These are phyloP conservation scores for Bacidia rubella DNA, from an alignment of 495 filamentous ascomycete species.

Conservation along the genomic window DNA sequence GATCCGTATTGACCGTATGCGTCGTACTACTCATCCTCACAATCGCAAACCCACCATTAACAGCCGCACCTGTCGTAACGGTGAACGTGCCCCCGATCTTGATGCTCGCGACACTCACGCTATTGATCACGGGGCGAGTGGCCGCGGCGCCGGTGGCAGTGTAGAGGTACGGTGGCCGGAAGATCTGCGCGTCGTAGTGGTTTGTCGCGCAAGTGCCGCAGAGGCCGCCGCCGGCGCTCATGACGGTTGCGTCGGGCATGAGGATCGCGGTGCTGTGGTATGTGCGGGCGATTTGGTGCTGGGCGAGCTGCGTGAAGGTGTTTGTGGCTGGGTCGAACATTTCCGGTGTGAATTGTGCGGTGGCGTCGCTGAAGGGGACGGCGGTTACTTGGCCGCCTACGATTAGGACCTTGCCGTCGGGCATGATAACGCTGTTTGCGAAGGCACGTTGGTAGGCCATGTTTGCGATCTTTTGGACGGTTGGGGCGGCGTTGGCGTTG, in stretches of 20 bases:
- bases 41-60: slow-evolving; percentile 23
- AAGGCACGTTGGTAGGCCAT: slow-evolving; percentile 38
- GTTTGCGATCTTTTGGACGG: slow-evolving; percentile 21
- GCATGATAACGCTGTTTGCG: slow-evolving; percentile 42
- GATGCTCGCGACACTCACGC: slow-evolving; percentile 13
- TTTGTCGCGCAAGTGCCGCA: slow-evolving; percentile 39
- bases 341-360: slow-evolving; percentile 32
- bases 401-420: slow-evolving; percentile 44
- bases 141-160: slow-evolving; percentile 27
- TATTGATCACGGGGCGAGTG: slow-evolving; percentile 27
- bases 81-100: slow-evolving; percentile 23
- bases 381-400: slow-evolving; percentile 37
- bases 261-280: slow-evolving; percentile 46
- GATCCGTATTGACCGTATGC: slow-evolving; percentile 47
- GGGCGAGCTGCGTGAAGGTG: slow-evolving; percentile 27
- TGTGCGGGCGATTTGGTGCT: slow-evolving; percentile 30
- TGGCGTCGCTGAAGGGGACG: slow-evolving; percentile 37
- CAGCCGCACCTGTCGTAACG: slow-evolving; percentile 20
- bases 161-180: slow-evolving; percentile 42
- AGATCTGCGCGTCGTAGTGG: slow-evolving; percentile 46
- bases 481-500: slow-evolving; percentile 16
- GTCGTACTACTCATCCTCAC: slow-evolving; percentile 36
- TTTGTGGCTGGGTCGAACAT: slow-evolving; percentile 35
- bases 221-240: slow-evolving; percentile 43
- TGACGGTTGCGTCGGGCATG: slow-evolving; percentile 40